A percentile compares a stretch with the other conserved stretches of the same genome.
phyloP scores from a whole-genome alignment of 2,329 filamentous ascomycete genomes.

The Botrytis galanthina region DNA sequence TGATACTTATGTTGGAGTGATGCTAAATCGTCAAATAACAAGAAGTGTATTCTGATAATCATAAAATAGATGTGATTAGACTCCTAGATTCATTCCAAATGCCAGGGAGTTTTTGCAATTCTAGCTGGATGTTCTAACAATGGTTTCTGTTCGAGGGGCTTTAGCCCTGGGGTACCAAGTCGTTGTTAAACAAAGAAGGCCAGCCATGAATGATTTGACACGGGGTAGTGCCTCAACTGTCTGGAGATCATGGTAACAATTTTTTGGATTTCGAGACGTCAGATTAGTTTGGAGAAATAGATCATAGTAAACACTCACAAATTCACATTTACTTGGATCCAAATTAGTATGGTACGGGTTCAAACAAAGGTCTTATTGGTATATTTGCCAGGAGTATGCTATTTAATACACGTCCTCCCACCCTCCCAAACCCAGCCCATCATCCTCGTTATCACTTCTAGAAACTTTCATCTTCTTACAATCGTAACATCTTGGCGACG shows the following conservation, averaged over 20 bases:
- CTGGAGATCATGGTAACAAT: neutral
- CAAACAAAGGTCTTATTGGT: conserved; percentile 17
- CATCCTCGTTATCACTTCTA: conserved; percentile 3
- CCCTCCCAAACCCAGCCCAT: neutral
- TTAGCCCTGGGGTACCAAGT: neutral
- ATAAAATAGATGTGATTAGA: neutral
- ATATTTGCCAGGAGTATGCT: conserved; percentile 17
- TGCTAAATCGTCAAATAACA: neutral
- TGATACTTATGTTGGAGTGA: neutral
- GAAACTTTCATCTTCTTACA: conserved; percentile 49
- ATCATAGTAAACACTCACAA: neutral
- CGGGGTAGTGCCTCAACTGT: neutral
- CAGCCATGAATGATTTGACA: no score
- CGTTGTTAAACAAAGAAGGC: neutral
- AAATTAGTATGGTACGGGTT: neutral
- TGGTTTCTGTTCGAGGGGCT: neutral
- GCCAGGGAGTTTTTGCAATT: neutral
- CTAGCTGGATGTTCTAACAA: neutral
- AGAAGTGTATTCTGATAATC: neutral
- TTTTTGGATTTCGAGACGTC: neutral
- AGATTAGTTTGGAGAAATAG: neutral
- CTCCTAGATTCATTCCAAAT: neutral
- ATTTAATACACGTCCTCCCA: conserved; percentile 15
- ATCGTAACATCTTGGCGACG: conserved; percentile 80
- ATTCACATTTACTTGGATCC: neutral